Percentiles rank a stretch among this genome's conserved stretches.
These are phyloP conservation scores for Pyrenophora graminea DNA, from an alignment of 2,329 filamentous ascomycete species.

Conservation along the genomic window DNA sequence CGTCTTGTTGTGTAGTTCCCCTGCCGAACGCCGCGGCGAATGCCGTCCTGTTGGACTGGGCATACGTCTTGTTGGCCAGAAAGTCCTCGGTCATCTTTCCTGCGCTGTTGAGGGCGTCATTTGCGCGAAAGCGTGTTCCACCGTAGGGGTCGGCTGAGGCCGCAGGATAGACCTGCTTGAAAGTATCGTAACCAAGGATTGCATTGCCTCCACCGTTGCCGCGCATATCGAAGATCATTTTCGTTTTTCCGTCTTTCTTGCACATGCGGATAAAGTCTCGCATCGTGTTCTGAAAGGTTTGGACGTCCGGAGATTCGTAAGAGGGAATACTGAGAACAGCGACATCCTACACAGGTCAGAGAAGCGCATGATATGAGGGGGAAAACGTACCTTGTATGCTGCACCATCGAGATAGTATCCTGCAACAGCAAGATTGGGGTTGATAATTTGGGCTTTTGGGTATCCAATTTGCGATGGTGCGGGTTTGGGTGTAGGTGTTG, in stretches of 20 bases:
- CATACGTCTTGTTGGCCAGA: slow-evolving; percentile 33
- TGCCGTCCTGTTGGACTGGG: slow-evolving; percentile 34
- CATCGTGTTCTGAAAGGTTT: slow-evolving; percentile 47
- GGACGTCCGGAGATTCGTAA: slow-evolving; percentile 42
- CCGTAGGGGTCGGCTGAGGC: slow-evolving; percentile 49
- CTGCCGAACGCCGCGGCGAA: slow-evolving; percentile 34
- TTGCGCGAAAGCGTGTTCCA: slow-evolving; percentile 54
- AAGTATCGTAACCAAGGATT: slow-evolving; percentile 50
- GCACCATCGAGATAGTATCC: slow-evolving; percentile 53
- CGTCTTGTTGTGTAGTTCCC: slow-evolving; percentile 23
- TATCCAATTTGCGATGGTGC: slow-evolving; percentile 42
- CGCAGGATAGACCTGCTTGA: slow-evolving; percentile 59
- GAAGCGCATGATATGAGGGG: slow-evolving; percentile 27
- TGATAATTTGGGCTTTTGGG: slow-evolving; percentile 45
- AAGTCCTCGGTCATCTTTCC: slow-evolving; percentile 42
- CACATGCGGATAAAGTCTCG: slow-evolving; percentile 54
- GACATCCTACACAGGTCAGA: slow-evolving; percentile 48
- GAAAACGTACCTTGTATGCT: slow-evolving; percentile 44
- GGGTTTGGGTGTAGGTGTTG: slow-evolving; percentile 22
- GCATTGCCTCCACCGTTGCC: slow-evolving; percentile 63
- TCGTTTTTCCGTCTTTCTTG: slow-evolving; percentile 57
- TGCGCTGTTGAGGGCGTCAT: slow-evolving; percentile 45
- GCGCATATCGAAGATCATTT: slow-evolving; percentile 67
- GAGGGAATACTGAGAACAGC: slow-evolving; percentile 53
- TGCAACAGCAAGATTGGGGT: slow-evolving; percentile 44